phyloP scores from a whole-genome alignment of 73 alveolate species.

The Halteria grandinella region DNA sequence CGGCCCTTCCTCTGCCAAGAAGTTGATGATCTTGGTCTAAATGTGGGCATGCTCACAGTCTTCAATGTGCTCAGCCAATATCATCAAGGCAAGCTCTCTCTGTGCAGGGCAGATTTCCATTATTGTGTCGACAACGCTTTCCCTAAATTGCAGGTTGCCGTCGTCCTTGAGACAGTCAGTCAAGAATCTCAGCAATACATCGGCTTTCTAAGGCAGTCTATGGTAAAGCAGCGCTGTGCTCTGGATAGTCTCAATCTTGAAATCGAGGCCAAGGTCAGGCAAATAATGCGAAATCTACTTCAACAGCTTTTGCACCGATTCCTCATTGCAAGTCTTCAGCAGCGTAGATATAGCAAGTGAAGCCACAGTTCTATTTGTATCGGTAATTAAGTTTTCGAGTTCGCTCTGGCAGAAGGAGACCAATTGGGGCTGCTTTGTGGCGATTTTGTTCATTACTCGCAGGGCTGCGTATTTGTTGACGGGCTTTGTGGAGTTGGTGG shows the following conservation, averaged over 20 bases:
- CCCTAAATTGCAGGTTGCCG: constrained; percentile 77
- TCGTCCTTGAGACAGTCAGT: constrained; percentile 88
- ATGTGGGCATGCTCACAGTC: constrained; percentile 93
- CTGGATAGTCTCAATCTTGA: constrained; percentile 81
- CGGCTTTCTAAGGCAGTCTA: constrained; percentile 84
- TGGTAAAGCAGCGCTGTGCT: constrained; percentile 74
- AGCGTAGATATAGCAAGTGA: constrained; percentile 85
- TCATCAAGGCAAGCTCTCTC: constrained; percentile 81
- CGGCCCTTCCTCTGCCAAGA: constrained; percentile 92
- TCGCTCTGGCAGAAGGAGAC: constrained; percentile 55
- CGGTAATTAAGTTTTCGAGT: constrained; percentile 69
- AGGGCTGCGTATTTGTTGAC: constrained; percentile 62
- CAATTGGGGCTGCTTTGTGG: constrained; percentile 56
- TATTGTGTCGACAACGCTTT: constrained; percentile 79
- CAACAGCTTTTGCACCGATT: constrained; percentile 73
- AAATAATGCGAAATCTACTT: constrained; percentile 77
- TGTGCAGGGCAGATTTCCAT: constrained; percentile 69
- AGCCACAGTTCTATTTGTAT: constrained; percentile 72
- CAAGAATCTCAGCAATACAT: constrained; percentile 86
- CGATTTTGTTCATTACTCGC: constrained; percentile 63
- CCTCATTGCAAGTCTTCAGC: constrained; percentile 82
- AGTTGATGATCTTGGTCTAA: constrained; percentile 87
- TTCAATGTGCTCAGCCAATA: constrained; percentile 93
- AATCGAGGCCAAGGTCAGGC: constrained; percentile 82
- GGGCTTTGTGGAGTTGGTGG: constrained; percentile 69